These are phyloP conservation scores for Amanita phalloides DNA, from an alignment of 768 basidiomycete genomes.

Conservation along the genomic window DNA sequence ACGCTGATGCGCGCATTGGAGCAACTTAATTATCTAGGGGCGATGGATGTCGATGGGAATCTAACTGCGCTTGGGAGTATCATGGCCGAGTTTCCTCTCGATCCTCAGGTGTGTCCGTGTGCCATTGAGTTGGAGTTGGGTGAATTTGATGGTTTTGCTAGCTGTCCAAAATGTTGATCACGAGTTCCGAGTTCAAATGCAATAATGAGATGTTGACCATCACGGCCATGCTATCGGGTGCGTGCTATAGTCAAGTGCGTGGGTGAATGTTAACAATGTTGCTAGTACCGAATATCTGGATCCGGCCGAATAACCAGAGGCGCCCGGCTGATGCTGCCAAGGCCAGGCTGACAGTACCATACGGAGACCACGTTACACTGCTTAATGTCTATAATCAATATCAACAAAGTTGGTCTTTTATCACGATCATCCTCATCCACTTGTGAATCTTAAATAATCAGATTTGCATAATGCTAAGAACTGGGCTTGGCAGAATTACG, in stretches of 20 bases:
- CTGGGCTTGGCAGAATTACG: slow-evolving; percentile 89
- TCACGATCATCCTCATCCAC: too few relatives aligned
- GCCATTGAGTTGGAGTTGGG: background rate
- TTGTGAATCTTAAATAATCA: too few relatives aligned
- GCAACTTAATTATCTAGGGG: slow-evolving; percentile 83
- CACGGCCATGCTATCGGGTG: slow-evolving; percentile 92
- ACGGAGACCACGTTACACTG: slow-evolving; percentile 92
- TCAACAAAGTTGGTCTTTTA: slow-evolving; percentile 50
- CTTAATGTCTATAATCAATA: slow-evolving; percentile 96
- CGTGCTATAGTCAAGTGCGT: slow-evolving; percentile 1
- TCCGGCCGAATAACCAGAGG: slow-evolving; percentile 79
- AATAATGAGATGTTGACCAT: slow-evolving; percentile 94
- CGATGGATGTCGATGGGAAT: slow-evolving; percentile 60
- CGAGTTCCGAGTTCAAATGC: slow-evolving; percentile 91
- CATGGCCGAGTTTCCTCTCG: slow-evolving; percentile 93
- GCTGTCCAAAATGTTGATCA: slow-evolving; percentile 87
- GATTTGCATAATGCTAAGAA: slow-evolving; percentile 70
- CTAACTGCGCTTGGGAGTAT: too few relatives aligned
- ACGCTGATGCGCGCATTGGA: slow-evolving; percentile 96
- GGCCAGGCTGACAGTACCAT: slow-evolving; percentile 77
- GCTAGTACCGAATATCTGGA: slow-evolving; percentile 86
- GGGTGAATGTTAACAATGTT: background rate
- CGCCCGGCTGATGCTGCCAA: slow-evolving; percentile 93
- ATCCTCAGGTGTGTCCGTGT: slow-evolving; percentile 63
- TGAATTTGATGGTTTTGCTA: slow-evolving; percentile 15